These are phyloP conservation scores for Dipteronia dyeriana DNA, from an alignment of 345 rosid genomes.

Conservation along the genomic window DNA sequence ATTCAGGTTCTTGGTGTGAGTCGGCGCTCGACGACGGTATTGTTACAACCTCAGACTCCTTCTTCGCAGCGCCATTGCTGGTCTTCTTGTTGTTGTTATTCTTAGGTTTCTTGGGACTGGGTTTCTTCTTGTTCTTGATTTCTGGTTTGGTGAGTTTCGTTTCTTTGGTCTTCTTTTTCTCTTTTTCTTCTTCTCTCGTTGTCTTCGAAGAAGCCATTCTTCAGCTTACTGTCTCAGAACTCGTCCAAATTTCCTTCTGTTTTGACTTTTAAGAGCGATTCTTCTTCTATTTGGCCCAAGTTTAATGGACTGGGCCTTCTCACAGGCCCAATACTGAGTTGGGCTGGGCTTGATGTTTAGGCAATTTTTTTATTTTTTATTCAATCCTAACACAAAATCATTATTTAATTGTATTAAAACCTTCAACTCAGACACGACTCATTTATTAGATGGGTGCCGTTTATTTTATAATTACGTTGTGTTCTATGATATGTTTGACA, in stretches of 20 bases:
- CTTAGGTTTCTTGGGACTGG: background rate
- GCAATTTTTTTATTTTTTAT: no score
- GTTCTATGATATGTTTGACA: no score
- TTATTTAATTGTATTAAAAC: no score
- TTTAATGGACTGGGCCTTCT: background rate
- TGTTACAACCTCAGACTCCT: constrained; percentile 3
- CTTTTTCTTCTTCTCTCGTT: constrained; percentile 20
- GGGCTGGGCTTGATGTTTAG: background rate
- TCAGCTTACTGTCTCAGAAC: background rate
- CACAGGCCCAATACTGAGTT: background rate
- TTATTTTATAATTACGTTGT: no score
- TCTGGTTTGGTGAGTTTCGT: constrained; percentile 4
- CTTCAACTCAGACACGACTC: no score
- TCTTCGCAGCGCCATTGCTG: constrained; percentile 15
- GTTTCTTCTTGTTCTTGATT: constrained; percentile 11
- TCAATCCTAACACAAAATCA: no score
- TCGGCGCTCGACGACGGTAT: constrained; percentile 26
- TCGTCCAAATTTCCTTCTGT: background rate
- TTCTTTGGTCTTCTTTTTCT: background rate
- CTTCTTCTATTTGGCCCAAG: background rate
- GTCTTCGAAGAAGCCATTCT: constrained; percentile 40
- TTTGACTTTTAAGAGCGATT: background rate
- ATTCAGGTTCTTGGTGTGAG: constrained; percentile 20
- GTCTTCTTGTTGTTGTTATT: background rate
- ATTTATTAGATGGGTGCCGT: no score